Evolutionary conservation across 306 rosid genomes (phyloP).

Genomic region (Cicer bijugum): DNA sequence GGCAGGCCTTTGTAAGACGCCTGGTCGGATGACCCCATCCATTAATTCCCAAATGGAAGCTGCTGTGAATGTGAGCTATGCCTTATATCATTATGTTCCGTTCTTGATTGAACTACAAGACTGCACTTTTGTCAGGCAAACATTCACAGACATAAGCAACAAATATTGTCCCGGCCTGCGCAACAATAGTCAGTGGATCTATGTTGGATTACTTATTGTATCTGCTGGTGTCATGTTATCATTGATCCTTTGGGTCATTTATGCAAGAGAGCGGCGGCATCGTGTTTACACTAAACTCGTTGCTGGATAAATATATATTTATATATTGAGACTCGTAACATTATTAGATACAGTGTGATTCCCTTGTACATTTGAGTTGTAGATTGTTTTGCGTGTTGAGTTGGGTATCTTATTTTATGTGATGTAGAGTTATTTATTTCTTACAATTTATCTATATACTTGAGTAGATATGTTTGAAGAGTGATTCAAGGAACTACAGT

Average conservation of each 20-base stretch:
- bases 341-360: slow-evolving; percentile 14
- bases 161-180: slow-evolving; percentile 71
- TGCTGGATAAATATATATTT: slow-evolving; percentile 37
- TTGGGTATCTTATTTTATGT: slow-evolving; percentile 18
- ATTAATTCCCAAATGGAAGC: slow-evolving; percentile 61
- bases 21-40: slow-evolving; percentile 77
- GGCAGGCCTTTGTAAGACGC: slow-evolving; percentile 54
- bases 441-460: slow-evolving; percentile 4
- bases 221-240: slow-evolving; percentile 81
- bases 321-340: slow-evolving; percentile 36
- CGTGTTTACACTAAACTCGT: slow-evolving; percentile 67
- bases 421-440: slow-evolving; percentile 37
- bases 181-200: slow-evolving; percentile 58
- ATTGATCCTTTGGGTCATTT: slow-evolving; percentile 88
- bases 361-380: slow-evolving; percentile 46
- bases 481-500: slow-evolving; percentile 12
- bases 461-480: slow-evolving; percentile 14
- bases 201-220: slow-evolving; percentile 68
- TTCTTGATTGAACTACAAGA: slow-evolving; percentile 71
- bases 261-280: slow-evolving; percentile 87
- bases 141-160: slow-evolving; percentile 64
- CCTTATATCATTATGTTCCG: slow-evolving; percentile 71
- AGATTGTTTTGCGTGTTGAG: slow-evolving; percentile 1
- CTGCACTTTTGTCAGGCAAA: slow-evolving; percentile 70
- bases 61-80: slow-evolving; percentile 70